Percentiles rank a stretch among this genome's conserved stretches.
Evolutionary conservation across 78 protist species (phyloP).

Genomic region (Pigoraptor vietnamica): DNA sequence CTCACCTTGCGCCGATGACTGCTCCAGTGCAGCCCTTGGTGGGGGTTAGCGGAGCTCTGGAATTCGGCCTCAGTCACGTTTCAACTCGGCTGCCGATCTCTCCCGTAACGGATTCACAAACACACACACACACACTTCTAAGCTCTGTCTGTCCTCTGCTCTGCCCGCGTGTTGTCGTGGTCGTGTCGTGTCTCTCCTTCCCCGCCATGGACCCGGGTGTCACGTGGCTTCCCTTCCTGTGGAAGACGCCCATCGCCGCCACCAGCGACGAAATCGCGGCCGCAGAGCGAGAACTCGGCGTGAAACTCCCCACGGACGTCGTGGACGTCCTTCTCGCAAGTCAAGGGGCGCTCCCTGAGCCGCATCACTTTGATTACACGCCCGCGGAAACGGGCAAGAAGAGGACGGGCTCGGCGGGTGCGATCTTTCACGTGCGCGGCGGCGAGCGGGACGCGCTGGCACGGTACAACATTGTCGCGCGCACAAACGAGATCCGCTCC

Average conservation of each 20-base stretch:
- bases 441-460: background rate
- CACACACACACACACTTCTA: too few relatives aligned
- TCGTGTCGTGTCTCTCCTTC: too few relatives aligned
- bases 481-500: background rate
- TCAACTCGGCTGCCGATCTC: too few relatives aligned
- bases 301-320: background rate
- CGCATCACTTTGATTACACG: background rate
- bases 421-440: background rate
- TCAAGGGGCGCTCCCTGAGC: background rate
- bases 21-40: too few relatives aligned
- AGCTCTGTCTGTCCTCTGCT: too few relatives aligned
- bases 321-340: background rate
- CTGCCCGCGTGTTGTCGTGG: too few relatives aligned
- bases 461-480: background rate
- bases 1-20: too few relatives aligned
- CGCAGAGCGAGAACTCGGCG: background rate
- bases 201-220: background rate
- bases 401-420: background rate
- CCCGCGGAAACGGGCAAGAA: background rate
- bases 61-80: too few relatives aligned
- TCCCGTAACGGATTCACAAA: too few relatives aligned
- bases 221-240: background rate
- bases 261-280: background rate
- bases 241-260: background rate
- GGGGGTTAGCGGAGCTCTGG: too few relatives aligned